Evolutionary conservation across 768 basidiomycete species (phyloP).

Genomic region (Rhodotorula sphaerocarpa): DNA sequence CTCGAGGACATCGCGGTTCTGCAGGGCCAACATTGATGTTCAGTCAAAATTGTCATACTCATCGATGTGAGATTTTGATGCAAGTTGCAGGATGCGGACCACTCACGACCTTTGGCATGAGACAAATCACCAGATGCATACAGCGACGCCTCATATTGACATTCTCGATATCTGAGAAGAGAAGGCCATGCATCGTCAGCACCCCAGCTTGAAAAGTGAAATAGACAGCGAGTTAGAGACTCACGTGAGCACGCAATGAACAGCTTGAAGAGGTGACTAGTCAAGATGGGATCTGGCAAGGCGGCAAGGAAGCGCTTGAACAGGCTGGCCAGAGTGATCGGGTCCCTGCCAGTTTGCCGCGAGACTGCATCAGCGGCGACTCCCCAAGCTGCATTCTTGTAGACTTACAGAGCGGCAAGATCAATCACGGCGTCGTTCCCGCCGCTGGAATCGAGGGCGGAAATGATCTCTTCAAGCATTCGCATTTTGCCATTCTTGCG

Average conservation of each 20-base stretch:
- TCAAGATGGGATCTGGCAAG: conserved; percentile 23
- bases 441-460: conserved; percentile 18
- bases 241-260: conserved; percentile 25
- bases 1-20: conserved; percentile 29
- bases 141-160: conserved; percentile 2
- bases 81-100: not conserved
- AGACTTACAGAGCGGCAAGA: conserved; percentile 11
- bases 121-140: conserved; percentile 25
- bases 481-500: conserved; percentile 10
- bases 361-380: too few species aligned
- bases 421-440: conserved; percentile 24
- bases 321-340: conserved; percentile 21
- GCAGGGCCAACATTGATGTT: not conserved
- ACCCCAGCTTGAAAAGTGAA: not conserved
- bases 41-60: too few species aligned
- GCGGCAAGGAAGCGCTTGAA: conserved; percentile 18
- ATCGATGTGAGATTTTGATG: not conserved
- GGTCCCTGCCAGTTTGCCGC: conserved; percentile 14
- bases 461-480: conserved; percentile 4
- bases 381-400: not conserved
- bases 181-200: not conserved
- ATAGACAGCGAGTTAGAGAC: not conserved
- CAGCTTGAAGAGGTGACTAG: conserved; percentile 19
- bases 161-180: conserved; percentile 19
- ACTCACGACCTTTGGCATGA: conserved; percentile 21